Evolutionary conservation across 176 grass and related monocot species (phyloP), one percentile per base, ranked within the genome.

Genomic region (Oryza coarctata): DNA sequence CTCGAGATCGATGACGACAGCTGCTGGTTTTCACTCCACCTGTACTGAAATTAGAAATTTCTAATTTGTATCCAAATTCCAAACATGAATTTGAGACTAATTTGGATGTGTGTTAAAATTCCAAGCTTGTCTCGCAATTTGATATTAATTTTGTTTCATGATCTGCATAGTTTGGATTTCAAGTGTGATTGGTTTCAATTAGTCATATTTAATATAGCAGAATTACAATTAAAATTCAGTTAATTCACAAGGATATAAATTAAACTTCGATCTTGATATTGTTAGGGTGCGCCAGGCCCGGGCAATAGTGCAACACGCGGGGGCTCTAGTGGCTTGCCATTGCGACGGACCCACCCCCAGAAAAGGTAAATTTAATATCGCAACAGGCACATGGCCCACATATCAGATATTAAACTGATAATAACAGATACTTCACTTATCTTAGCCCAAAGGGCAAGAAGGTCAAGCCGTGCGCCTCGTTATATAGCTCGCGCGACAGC

Each of bases 401-500:
- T 93, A 89, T 93, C 91, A 93, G 91, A 93, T 93, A 93, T 93
- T 93, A 90, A 93, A 93, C 82, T 90, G 78, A 93, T 80, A 90
- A 90, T 73, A 90, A 93, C 87, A 93, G 84, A 93, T 93, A 94
- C 83, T 91, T 89, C 84, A 87, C 77, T 91, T 94, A 91, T 89
- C 84, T 94, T 91, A 89, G 89, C 77, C 76, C 80, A 89, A 89
- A 94, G 89, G 86, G 68, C 63, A 77, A 91, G 87, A 94, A 94
- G 89, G 86, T 80, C 91, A 94, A 3, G 55, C 55, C 55, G 7
- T 60, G 55, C 55, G 55, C 9, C 55, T 60, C n/a, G 0, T 60
- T 60, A 3, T 25, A 60, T 60, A 60, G n/a, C 55, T 3, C n/a
- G 0, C n/a, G 22, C 55, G 55, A 60, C 55, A 22, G 9, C 7